A percentile compares a stretch with the other conserved stretches of the same genome.
Conservation (phyloP, 2,329 filamentous ascomycete genomes). For the Ceratocystiopsis brevicomis region DNA sequence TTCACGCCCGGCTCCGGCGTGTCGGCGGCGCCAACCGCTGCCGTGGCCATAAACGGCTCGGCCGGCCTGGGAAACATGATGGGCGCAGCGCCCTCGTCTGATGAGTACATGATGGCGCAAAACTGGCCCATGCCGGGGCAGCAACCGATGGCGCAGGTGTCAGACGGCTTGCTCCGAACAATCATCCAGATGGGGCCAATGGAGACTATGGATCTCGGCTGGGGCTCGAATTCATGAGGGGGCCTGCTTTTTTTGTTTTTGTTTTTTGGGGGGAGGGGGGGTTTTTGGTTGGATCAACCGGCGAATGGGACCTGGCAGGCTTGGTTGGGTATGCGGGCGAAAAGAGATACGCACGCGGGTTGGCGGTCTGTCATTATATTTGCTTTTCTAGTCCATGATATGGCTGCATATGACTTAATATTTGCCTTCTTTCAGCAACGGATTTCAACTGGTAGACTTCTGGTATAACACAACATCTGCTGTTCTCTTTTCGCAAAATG, state of each 20-base stretch:
- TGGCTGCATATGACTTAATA: too few relatives aligned
- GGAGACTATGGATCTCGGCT: constrained; percentile 37
- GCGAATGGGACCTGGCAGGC: too few relatives aligned
- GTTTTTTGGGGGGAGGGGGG: neutral
- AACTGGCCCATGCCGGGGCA: constrained; percentile 26
- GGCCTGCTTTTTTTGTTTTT: neutral
- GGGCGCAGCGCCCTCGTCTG: constrained; percentile 15
- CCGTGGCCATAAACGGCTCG: neutral
- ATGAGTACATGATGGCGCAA: constrained; percentile 22
- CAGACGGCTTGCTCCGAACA: constrained; percentile 36
- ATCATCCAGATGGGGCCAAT: constrained; percentile 40
- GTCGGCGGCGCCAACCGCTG: neutral
- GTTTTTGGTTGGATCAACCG: too few relatives aligned
- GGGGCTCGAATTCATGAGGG: constrained; percentile 19
- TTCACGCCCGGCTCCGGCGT: constrained; percentile 12
- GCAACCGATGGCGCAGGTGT: constrained; percentile 32
- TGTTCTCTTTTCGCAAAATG: neutral
- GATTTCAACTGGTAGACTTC: neutral
- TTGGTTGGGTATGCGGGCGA: too few relatives aligned
- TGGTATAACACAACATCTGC: neutral
- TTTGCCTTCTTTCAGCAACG: too few relatives aligned
- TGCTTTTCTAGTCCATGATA: too few relatives aligned
- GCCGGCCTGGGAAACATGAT: constrained; percentile 4
- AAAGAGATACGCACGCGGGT: too few relatives aligned
- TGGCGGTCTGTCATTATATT: too few relatives aligned